These are phyloP conservation scores for Pythium myriotylum DNA, from an alignment of 352 stramenopile genomes.

Conservation along the genomic window DNA sequence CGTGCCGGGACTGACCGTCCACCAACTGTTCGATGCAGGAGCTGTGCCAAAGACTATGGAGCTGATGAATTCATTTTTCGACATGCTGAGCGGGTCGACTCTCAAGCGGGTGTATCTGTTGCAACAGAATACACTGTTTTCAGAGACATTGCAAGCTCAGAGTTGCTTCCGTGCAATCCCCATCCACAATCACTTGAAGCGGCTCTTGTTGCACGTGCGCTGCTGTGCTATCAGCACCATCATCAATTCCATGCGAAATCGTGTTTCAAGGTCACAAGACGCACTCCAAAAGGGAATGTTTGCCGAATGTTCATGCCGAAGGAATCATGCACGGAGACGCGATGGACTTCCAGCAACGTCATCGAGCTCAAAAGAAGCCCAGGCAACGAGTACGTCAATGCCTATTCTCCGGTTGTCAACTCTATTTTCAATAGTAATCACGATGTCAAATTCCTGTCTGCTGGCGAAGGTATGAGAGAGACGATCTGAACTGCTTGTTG, in stretches of 20 bases:
- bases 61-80: not conserved
- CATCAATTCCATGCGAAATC: constrained; percentile 1
- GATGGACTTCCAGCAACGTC: not conserved
- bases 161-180: not conserved
- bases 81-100: constrained; percentile 4
- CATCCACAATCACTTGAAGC: not conserved
- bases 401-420: not conserved
- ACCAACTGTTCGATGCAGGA: not conserved
- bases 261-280: constrained; percentile 8
- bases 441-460: constrained; percentile 13
- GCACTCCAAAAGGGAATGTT: constrained; percentile 8
- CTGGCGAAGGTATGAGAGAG: constrained; percentile 9
- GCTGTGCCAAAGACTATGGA: not conserved
- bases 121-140: not conserved
- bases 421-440: constrained; percentile 16
- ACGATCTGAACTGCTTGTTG: too few relatives aligned
- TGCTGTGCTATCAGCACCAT: constrained; percentile 12
- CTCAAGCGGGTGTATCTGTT: not conserved
- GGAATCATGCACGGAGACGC: not conserved
- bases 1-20: not conserved
- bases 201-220: not conserved
- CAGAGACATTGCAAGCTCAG: not conserved
- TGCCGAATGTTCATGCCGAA: constrained; percentile 20
- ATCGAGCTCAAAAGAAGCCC: not conserved
- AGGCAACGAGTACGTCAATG: constrained; percentile 18